Percentiles rank a stretch among this genome's conserved stretches.
Evolutionary conservation across 2,329 filamentous ascomycete genomes (phyloP).

Genomic region (Sporothrix curviconia): DNA sequence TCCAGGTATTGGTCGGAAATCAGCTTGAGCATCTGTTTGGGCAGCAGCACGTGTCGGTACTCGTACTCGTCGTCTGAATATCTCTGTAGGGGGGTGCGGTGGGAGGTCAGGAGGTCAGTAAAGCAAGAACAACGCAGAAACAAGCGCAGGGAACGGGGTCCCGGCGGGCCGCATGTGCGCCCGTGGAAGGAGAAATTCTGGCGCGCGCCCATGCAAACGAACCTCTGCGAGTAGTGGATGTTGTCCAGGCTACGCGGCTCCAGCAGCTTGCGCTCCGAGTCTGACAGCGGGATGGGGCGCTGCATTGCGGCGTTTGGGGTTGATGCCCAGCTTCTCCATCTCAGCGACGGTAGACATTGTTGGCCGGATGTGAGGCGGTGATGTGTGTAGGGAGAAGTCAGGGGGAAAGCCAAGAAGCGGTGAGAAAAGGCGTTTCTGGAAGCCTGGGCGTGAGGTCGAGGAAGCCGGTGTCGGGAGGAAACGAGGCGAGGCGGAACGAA

Average conservation of each 20-base stretch:
- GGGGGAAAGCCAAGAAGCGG: too few relatives aligned
- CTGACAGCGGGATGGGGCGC: slow-evolving; percentile 70
- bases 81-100: slow-evolving; percentile 45
- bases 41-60: slow-evolving; percentile 95
- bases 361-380: too few relatives aligned
- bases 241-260: slow-evolving; percentile 89
- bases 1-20: slow-evolving; percentile 70
- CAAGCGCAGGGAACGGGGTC: slow-evolving; percentile 56
- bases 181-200: too few relatives aligned
- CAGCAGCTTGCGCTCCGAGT: slow-evolving; percentile 73
- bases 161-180: too few relatives aligned
- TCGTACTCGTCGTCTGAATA: slow-evolving; percentile 92
- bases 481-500: not conserved
- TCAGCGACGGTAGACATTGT: slow-evolving; percentile 19
- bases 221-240: slow-evolving; percentile 75
- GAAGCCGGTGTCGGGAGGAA: not conserved
- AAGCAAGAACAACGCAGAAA: not conserved
- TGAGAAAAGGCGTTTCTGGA: too few relatives aligned
- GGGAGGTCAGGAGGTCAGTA: too few relatives aligned
- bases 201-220: too few relatives aligned
- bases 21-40: slow-evolving; percentile 95
- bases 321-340: slow-evolving; percentile 53
- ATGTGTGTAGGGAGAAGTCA: too few relatives aligned
- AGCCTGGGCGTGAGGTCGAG: not conserved
- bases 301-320: slow-evolving; percentile 81